Base-by-base conservation (phyloP, 192 early-diverging fungal species). In the Coemansia sp. region DNA sequence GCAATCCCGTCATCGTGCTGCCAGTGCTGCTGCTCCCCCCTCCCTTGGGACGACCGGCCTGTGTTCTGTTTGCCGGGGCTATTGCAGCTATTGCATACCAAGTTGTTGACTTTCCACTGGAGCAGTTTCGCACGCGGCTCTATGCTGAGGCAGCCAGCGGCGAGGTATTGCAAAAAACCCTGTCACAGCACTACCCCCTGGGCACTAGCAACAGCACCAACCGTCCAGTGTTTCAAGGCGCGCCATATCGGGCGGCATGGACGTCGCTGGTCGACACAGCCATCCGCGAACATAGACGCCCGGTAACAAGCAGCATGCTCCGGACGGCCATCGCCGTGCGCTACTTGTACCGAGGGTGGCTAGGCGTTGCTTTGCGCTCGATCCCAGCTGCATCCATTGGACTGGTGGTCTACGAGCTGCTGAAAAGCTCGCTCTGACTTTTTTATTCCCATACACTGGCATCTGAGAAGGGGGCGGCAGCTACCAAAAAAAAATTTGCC, bases 1-100 rank as follows among this genome's bases (percentile, higher is more conserved):
- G 61, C 23, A 71, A 61, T 16, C 69, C 61, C 12, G 53, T 50
- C 18, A 63, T 68, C 11, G 35, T 65, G 11, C 69, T 67, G 18
- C 76, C 57, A 16, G 76, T 72, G 59, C 72, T 66, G 62, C 77
- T 69, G 42, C 78, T 82, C 38, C 79, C 79, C 14, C 79, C 79
- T 11, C 56, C 60, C 1, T 74, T 89, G 9, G 58, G 81, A 12
- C 82, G 84, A 66, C 85, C 88, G 2, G 71, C 75, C 16, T 89
- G 86, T 61, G 77, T 87, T 0, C 60, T 89, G 13, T 65, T 85
- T 31, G 86, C 88, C 12, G 88, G 88, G 8, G 83, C 80, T 3
- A 50, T 85, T 1, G 88, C 88, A 1, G 86, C 88, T 5, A 61
- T 89, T 20, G 90, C 88, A 1, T 92, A 92, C 69, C 91, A 92